Evolutionary conservation across 2,329 filamentous ascomycete genomes (phyloP).

Genomic region (Massarina eburnea): DNA sequence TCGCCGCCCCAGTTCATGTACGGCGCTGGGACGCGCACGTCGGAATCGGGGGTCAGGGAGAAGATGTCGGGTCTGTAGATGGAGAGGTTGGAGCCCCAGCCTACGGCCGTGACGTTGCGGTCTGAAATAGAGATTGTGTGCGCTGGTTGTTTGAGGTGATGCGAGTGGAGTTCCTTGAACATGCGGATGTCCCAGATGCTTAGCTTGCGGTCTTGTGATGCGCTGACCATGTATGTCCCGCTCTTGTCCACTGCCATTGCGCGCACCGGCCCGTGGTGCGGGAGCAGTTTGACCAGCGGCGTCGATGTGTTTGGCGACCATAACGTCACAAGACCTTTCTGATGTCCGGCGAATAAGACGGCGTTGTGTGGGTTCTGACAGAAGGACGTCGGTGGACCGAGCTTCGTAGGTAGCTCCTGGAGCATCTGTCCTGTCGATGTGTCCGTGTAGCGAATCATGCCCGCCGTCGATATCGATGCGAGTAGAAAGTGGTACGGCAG

Average conservation of each 20-base stretch:
- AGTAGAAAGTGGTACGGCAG: slow-evolving; percentile 94
- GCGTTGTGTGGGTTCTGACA: slow-evolving; percentile 91
- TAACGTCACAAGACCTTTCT: slow-evolving; percentile 90
- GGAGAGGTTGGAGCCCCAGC: slow-evolving; percentile 85
- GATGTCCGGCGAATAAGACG: slow-evolving; percentile 87
- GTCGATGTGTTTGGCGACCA: slow-evolving; percentile 93
- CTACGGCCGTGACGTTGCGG: slow-evolving; percentile 81
- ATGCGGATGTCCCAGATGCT: slow-evolving; percentile 95
- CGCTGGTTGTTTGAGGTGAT: slow-evolving; percentile 80
- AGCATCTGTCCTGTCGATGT: slow-evolving; percentile 90
- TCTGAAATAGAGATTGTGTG: slow-evolving; percentile 87
- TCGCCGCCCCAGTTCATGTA: slow-evolving; percentile 95
- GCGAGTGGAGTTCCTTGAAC: slow-evolving; percentile 89
- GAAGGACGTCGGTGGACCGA: slow-evolving; percentile 81
- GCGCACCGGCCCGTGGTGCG: slow-evolving; percentile 85
- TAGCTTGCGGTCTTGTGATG: slow-evolving; percentile 87
- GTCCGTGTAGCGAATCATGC: slow-evolving; percentile 87
- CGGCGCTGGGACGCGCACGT: slow-evolving; percentile 74
- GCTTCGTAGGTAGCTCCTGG: slow-evolving; percentile 78
- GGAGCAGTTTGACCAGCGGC: slow-evolving; percentile 86
- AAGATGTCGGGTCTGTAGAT: slow-evolving; percentile 87
- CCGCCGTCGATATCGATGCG: slow-evolving; percentile 80
- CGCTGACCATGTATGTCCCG: slow-evolving; percentile 93
- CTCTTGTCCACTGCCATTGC: slow-evolving; percentile 83
- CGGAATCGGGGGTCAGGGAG: slow-evolving; percentile 70